Evolutionary conservation across 441 rosid species (phyloP).

Genomic region (Pelargonium australe): DNA sequence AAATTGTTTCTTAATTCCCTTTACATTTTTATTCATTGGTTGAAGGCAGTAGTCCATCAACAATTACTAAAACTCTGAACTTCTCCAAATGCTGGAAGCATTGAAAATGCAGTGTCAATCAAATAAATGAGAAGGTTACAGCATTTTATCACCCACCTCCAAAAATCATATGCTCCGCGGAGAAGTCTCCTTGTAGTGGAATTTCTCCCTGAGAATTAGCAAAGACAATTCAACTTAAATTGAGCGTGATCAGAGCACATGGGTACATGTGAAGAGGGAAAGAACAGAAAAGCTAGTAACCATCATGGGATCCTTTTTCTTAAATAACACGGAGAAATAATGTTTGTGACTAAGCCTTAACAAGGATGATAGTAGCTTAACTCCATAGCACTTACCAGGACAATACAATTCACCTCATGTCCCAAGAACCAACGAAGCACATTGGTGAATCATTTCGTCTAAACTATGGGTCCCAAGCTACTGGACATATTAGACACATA

Average conservation of each 20-base stretch:
- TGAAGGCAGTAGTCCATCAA: neutral
- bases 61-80: neutral
- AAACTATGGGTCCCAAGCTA: constrained; percentile 1
- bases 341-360: too few relatives aligned
- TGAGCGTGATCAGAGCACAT: neutral
- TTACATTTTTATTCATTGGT: neutral
- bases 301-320: neutral
- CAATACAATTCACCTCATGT: too few relatives aligned
- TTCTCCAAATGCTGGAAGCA: neutral
- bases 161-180: constrained; percentile 8
- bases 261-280: neutral
- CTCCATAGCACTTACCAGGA: neutral
- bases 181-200: constrained; percentile 11
- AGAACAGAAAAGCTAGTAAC: neutral
- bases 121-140: neutral
- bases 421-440: neutral
- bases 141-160: constrained; percentile 6
- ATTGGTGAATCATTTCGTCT: neutral
- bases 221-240: neutral
- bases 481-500: neutral
- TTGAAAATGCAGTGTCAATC: neutral
- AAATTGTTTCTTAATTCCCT: neutral
- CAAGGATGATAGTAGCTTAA: neutral
- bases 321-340: neutral
- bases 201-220: constrained; percentile 3